Base-by-base conservation (phyloP, 140 eudicot species). In the Ambrosia hybrid region DNA sequence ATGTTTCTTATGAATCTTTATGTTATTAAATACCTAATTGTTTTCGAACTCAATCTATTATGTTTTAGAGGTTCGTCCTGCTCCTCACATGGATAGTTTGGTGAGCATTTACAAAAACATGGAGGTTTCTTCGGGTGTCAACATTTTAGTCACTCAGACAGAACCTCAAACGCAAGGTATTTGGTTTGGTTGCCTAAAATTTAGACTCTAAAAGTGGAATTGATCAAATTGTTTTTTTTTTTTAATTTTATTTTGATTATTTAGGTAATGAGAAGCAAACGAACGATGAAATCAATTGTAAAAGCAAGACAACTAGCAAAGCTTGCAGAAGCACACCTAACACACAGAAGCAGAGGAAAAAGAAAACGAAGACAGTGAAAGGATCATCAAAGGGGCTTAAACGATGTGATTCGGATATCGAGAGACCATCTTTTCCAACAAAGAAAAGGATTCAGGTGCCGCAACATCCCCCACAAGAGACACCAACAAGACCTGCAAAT, bases 381-480 rank as follows among this genome's bases (percentile, higher is more conserved):
- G 77, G 45, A 36, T 69, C 76, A 13, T 77, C 75, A 51, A 75
- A 67, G 57, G 65, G 43, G 57, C 30, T 56, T 15, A 80, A 79
- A 73, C 74, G 53, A 74, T 73, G 77, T 67, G 52, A 72, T 11
- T 43, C 82, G 66, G 82, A 83, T 79, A 36, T 60, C 0, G 78
- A 36, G 15, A 79, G 84, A 49, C 96, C 95, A 46, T 91, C 97
- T 52, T 86, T 86, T 75, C 90, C 89, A 30, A 75, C 87, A 14
- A 95, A 95, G 84, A 95, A 95, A 80, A 85, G 99, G 80, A 83
- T 95, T 65, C 99, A 95, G 80, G 92, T 95, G 78, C 90, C 95
- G 12, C 85, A 79, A 52, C 83, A 79, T 78, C 88, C 81, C 65
- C 78, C 78, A 57, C 82, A 88, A 15, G 96, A 86, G 80, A 83